phyloP scores from a whole-genome alignment of 352 stramenopile species.

The Phytophthora pini region DNA sequence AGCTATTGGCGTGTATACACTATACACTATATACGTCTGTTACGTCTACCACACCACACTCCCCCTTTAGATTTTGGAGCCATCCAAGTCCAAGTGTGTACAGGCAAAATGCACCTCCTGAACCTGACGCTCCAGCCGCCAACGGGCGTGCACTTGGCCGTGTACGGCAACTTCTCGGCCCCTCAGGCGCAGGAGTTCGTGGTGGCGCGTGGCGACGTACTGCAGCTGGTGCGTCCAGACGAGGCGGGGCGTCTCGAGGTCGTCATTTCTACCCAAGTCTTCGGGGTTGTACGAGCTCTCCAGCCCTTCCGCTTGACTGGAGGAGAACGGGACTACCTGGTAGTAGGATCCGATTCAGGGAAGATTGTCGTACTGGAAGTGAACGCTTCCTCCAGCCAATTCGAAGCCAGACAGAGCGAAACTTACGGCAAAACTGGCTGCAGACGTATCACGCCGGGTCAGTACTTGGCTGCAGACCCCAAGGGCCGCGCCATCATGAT shows the following conservation, averaged over 20 bases:
- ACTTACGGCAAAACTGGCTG: slow-evolving; percentile 97
- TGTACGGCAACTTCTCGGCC: slow-evolving; percentile 93
- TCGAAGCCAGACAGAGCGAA: slow-evolving; percentile 92
- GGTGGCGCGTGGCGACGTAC: slow-evolving; percentile 91
- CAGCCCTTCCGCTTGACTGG: slow-evolving; percentile 89
- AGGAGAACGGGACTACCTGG: slow-evolving; percentile 94
- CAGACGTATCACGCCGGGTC: slow-evolving; percentile 96
- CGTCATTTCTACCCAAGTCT: slow-evolving; percentile 88
- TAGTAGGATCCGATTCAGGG: slow-evolving; percentile 96
- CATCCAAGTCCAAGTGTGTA: slow-evolving; percentile 8
- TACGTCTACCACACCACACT: neutral
- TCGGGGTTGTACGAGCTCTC: slow-evolving; percentile 94
- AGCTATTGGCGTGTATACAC: too few relatives aligned
- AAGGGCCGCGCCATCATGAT: slow-evolving; percentile 98
- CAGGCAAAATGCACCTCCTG: slow-evolving; percentile 77
- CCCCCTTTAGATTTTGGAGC: slow-evolving; percentile 4
- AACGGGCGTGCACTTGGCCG: slow-evolving; percentile 79
- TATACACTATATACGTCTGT: too few relatives aligned
- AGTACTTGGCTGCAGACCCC: slow-evolving; percentile 98
- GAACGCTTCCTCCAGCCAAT: slow-evolving; percentile 75
- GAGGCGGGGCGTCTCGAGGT: slow-evolving; percentile 75
- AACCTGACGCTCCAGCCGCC: slow-evolving; percentile 90
- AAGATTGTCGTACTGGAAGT: slow-evolving; percentile 97
- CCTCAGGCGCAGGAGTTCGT: slow-evolving; percentile 95
- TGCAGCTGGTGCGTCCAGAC: slow-evolving; percentile 94